phyloP scores from a whole-genome alignment of 805 yeast genomes.

The Sporopachydermia lactativora region DNA sequence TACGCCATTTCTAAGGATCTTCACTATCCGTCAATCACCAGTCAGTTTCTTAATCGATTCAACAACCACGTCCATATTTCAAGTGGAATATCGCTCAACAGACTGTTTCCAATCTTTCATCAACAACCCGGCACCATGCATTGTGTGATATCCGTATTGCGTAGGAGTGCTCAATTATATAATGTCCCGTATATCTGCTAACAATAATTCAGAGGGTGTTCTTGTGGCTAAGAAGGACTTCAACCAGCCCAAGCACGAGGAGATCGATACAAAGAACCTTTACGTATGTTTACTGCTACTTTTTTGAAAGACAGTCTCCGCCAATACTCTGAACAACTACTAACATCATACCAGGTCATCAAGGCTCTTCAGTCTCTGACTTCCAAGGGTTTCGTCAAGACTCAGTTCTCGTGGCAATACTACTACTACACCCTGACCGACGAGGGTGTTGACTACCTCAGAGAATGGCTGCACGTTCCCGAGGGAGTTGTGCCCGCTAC shows the following conservation, averaged over 20 bases:
- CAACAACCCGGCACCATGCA: no score
- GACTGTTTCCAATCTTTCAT: constrained; percentile 1
- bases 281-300: constrained; percentile 31
- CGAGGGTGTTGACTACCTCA: constrained; percentile 97
- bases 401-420: constrained; percentile 99
- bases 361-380: constrained; percentile 99
- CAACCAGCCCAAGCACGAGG: constrained; percentile 96
- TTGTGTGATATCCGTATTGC: no score
- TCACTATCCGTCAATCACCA: no score
- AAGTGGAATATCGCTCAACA: no score
- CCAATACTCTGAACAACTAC: background rate
- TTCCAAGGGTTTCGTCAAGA: constrained; percentile 98
- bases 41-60: no score
- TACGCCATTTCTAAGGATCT: no score
- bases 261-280: constrained; percentile 95
- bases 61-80: no score
- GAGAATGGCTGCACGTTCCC: constrained; percentile 97
- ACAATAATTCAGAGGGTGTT: constrained; percentile 83
- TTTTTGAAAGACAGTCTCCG: constrained; percentile 5
- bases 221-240: constrained; percentile 99
- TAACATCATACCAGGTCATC: constrained; percentile 29
- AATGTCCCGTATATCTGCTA: no score
- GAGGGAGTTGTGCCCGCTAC: constrained; percentile 98
- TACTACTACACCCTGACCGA: constrained; percentile 99
- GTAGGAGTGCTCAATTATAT: no score